Conservation (phyloP, 2,329 filamentous ascomycete species). For the Cryphonectria naterciae region DNA sequence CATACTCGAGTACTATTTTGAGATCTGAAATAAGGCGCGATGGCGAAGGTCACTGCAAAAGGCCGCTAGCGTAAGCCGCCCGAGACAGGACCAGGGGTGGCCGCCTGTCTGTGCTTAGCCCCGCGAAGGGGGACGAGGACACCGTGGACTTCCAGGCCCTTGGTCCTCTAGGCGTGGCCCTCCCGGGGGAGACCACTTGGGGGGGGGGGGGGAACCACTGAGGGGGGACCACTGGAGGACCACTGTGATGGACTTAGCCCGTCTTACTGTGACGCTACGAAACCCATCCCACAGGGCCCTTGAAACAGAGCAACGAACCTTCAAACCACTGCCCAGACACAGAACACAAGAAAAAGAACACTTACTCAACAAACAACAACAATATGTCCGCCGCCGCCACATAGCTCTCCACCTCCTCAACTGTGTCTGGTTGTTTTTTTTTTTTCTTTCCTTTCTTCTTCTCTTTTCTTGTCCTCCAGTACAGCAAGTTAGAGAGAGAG, state of each 20-base stretch:
- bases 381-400: conserved; percentile 4
- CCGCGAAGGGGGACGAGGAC: not conserved
- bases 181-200: not conserved
- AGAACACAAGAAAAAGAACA: not conserved
- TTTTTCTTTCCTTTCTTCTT: not conserved
- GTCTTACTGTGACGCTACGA: conserved; percentile 6
- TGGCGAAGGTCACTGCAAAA: not conserved
- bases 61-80: conserved; percentile 18
- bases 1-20: not conserved
- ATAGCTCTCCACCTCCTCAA: not conserved
- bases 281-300: conserved; percentile 13
- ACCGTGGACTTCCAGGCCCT: not conserved
- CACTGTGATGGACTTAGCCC: not conserved
- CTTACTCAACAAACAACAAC: not conserved
- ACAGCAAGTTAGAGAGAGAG: not conserved
- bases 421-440: not conserved
- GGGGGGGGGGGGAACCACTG: not conserved
- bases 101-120: conserved; percentile 7
- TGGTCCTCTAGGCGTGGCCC: no score
- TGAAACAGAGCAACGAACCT: conserved; percentile 17
- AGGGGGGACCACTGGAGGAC: not conserved
- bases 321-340: conserved; percentile 10
- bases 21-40: not conserved
- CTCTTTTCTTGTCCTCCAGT: not conserved
- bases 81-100: conserved; percentile 4